Evolutionary conservation across 441 rosid species (phyloP).

Genomic region (Mallotus japonicus): DNA sequence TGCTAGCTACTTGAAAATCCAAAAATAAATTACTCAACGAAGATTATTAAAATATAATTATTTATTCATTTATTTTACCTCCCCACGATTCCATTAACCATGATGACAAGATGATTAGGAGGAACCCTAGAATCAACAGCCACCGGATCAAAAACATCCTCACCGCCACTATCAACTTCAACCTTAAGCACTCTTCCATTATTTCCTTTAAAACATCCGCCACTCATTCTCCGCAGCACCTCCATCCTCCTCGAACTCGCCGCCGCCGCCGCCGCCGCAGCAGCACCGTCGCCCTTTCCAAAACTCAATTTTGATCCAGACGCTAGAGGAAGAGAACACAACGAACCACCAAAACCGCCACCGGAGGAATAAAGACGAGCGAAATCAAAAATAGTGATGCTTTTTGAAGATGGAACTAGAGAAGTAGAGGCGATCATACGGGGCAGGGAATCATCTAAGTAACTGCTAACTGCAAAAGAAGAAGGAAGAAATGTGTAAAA

Average conservation of each 20-base stretch:
- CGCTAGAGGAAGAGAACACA: slow-evolving; percentile 2
- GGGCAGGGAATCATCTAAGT: slow-evolving; percentile 30
- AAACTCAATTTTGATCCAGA: slow-evolving; percentile 8
- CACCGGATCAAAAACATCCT: slow-evolving; percentile 48
- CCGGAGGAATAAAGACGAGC: not conserved
- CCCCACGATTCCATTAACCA: slow-evolving; percentile 84
- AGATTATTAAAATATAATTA: not conserved
- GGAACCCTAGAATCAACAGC: slow-evolving; percentile 34
- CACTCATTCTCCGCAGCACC: slow-evolving; percentile 37
- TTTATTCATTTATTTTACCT: slow-evolving; percentile 39
- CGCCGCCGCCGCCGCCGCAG: slow-evolving; percentile 2
- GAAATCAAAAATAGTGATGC: slow-evolving; percentile 1
- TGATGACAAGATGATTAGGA: slow-evolving; percentile 81
- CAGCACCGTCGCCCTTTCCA: not conserved
- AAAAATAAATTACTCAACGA: not conserved
- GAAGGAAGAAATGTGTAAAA: not conserved
- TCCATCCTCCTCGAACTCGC: slow-evolving; percentile 36
- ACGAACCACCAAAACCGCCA: not conserved
- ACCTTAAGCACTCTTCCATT: slow-evolving; percentile 33
- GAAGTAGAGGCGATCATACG: slow-evolving; percentile 44
- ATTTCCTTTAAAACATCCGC: slow-evolving; percentile 49
- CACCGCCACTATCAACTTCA: slow-evolving; percentile 66
- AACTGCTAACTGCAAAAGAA: not conserved
- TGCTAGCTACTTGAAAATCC: not conserved
- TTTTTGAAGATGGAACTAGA: slow-evolving; percentile 18